Evolutionary conservation across 176 grass and related monocot genomes (phyloP).

Genomic region (Triticum timopheevii): DNA sequence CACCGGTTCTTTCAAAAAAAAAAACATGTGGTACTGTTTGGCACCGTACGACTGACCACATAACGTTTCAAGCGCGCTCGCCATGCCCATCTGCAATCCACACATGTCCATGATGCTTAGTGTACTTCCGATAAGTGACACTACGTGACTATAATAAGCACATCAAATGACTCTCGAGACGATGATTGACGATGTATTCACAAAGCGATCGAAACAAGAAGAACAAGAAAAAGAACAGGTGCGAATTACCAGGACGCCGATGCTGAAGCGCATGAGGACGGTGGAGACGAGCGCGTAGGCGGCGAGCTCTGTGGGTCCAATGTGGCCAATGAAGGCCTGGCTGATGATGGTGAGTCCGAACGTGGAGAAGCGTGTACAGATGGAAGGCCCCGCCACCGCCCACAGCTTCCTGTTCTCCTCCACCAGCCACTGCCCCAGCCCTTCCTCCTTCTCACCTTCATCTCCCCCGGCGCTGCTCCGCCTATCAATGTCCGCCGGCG

Average conservation of each 20-base stretch:
- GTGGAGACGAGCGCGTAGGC: slow-evolving; percentile 80
- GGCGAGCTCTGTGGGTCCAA: slow-evolving; percentile 78
- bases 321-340: slow-evolving; percentile 85
- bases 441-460: neutral
- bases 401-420: slow-evolving; percentile 91
- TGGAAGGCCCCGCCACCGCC: slow-evolving; percentile 74
- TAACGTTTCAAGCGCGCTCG: slow-evolving; percentile 71
- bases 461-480: too few relatives aligned
- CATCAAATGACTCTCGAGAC: too few relatives aligned
- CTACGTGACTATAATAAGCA: too few relatives aligned
- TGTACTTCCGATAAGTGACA: too few relatives aligned
- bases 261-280: slow-evolving; percentile 78
- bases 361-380: slow-evolving; percentile 74
- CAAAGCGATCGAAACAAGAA: too few relatives aligned
- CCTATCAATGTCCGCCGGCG: neutral
- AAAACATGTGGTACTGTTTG: slow-evolving; percentile 66
- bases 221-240: too few relatives aligned
- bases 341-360: slow-evolving; percentile 92
- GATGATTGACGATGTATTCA: too few relatives aligned
- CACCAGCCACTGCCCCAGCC: slow-evolving; percentile 21
- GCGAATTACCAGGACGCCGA: slow-evolving; percentile 57
- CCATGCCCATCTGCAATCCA: slow-evolving; percentile 66
- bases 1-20: too few relatives aligned
- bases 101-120: neutral
- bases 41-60: slow-evolving; percentile 76